phyloP scores from a whole-genome alignment of 768 basidiomycete species.

The Phylloporus sp. region DNA sequence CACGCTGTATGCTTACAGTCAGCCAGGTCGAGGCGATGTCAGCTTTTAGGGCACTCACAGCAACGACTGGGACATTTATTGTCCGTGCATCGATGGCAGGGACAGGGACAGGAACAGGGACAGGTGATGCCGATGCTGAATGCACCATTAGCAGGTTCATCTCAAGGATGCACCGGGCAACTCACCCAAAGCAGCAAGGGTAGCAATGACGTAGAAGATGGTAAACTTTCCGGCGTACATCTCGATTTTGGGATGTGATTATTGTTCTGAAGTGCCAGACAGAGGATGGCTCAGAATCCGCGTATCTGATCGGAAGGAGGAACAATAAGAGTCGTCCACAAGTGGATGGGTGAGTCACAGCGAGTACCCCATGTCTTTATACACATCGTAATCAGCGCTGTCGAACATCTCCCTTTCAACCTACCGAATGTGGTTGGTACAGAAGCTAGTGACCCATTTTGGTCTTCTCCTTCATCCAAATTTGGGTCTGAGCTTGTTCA shows the following conservation, averaged over 20 bases:
- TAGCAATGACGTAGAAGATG: constrained; percentile 28
- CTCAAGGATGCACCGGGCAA: neutral
- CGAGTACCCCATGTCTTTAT: constrained; percentile 21
- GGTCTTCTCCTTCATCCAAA: constrained; percentile 24
- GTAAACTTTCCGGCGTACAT: constrained; percentile 28
- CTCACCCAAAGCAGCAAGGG: constrained; percentile 25
- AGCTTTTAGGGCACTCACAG: constrained; percentile 8
- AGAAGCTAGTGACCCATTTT: constrained; percentile 18
- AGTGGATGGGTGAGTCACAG: constrained; percentile 16
- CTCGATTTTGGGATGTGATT: constrained; percentile 20
- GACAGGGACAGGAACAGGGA: constrained; percentile 16
- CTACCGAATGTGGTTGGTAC: constrained; percentile 23
- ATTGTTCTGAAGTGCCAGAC: constrained; percentile 23
- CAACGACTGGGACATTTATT: constrained; percentile 5
- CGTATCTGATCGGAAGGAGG: constrained; percentile 3
- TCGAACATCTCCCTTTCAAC: constrained; percentile 20
- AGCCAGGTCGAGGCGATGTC: neutral
- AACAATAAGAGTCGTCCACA: constrained; percentile 32
- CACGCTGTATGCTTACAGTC: constrained; percentile 8
- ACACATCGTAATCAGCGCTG: constrained; percentile 3
- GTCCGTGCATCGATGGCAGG: constrained; percentile 7
- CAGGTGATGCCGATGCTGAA: constrained; percentile 28
- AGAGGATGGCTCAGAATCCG: neutral
- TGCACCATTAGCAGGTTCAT: neutral
- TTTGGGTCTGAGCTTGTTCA: constrained; percentile 28